Evolutionary conservation across 169 alveolate species (phyloP).

Genomic region (Eimeria necatrix): DNA sequence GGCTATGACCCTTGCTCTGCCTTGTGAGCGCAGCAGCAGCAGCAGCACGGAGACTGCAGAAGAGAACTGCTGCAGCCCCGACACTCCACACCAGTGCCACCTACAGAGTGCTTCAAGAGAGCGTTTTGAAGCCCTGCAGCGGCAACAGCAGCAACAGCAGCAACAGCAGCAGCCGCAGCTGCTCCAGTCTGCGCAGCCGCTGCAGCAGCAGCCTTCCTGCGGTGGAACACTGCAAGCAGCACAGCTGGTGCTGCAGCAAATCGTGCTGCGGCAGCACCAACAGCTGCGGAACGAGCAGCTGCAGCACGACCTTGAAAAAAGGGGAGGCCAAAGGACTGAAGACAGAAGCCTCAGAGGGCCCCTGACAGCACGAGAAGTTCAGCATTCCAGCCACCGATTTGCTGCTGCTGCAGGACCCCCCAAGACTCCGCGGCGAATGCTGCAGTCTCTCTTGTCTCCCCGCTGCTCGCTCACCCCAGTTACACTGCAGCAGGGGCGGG

Average conservation of each 20-base stretch:
- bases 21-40: too few species aligned
- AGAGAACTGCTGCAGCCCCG: too few species aligned
- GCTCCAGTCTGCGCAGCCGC: not conserved
- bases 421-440: not conserved
- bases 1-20: too few species aligned
- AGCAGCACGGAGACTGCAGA: too few species aligned
- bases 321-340: not conserved
- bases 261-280: constrained; percentile 6
- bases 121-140: too few species aligned
- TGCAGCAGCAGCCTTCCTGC: not conserved
- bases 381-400: not conserved
- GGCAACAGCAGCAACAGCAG: not conserved
- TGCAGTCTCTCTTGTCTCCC: constrained; percentile 27
- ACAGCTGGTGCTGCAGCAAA: constrained; percentile 1
- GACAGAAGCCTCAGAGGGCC: constrained; percentile 2
- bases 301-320: not conserved
- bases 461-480: not conserved
- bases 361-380: not conserved
- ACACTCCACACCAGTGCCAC: too few species aligned
- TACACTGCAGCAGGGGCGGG: not conserved
- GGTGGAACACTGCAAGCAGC: not conserved
- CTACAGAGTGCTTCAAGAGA: too few species aligned
- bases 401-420: not conserved
- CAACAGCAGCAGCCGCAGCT: not conserved
- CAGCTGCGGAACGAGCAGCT: constrained; percentile 7